These are phyloP conservation scores for Debaryomyces tyrocola DNA, from an alignment of 805 yeast species.

Conservation along the genomic window DNA sequence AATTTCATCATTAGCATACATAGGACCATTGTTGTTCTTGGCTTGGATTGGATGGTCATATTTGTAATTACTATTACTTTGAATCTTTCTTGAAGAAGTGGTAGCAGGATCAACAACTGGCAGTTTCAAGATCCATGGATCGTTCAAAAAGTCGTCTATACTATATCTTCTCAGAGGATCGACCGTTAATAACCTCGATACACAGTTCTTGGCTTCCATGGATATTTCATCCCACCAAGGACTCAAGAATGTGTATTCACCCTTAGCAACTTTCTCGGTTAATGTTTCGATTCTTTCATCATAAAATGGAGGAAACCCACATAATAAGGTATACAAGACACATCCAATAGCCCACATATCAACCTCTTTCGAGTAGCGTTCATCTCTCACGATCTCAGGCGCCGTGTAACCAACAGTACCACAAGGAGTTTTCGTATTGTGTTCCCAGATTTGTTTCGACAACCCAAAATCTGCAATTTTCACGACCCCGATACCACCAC, in stretches of 20 bases:
- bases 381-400: constrained; percentile 95
- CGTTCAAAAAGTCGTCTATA: constrained; percentile 67
- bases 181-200: constrained; percentile 65
- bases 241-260: constrained; percentile 69
- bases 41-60: background rate
- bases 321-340: constrained; percentile 85
- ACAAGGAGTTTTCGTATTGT: constrained; percentile 93
- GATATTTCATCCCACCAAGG: constrained; percentile 93
- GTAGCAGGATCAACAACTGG: constrained; percentile 4
- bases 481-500: constrained; percentile 87
- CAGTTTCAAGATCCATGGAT: constrained; percentile 63
- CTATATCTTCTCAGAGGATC: constrained; percentile 69
- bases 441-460: constrained; percentile 85
- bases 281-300: constrained; percentile 74
- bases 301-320: constrained; percentile 98
- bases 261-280: constrained; percentile 77
- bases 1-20: constrained; percentile 23
- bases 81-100: background rate
- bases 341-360: constrained; percentile 99
- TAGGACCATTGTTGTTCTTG: background rate
- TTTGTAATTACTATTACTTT: constrained; percentile 1
- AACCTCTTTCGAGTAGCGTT: constrained; percentile 87
- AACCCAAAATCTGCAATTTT: constrained; percentile 95
- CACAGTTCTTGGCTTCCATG: constrained; percentile 66
- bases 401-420: constrained; percentile 99